Evolutionary conservation across 768 basidiomycete genomes (phyloP), one percentile per base, ranked within the genome.

Genomic region (Tubosaeta sp.): DNA sequence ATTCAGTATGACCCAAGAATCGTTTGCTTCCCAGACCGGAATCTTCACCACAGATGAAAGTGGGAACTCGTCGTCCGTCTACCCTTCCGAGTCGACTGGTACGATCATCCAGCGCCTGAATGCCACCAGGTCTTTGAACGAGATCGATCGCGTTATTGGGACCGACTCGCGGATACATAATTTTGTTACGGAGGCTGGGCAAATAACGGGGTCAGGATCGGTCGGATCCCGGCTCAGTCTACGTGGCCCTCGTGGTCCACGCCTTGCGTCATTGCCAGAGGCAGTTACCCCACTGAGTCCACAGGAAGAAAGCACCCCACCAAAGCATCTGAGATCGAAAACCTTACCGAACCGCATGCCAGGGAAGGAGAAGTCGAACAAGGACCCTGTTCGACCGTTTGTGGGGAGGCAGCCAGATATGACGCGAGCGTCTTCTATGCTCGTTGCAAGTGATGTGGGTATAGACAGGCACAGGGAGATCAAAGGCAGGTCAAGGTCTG

Each of bases 321-420:
- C 52, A 52, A 63, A 53, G 58, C 53, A 55, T 21, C 21, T 21
- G 42, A 56, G 52, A 51, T 54, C 56, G 18, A 56, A 59, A 38
- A 68, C 65, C 18, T 79, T 82, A 63, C 62, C 75, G 31, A 55
- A 59, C 30, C 76, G 75, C 42, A 71, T 76, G 5, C 71, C 74
- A 49, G 71, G 76, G 46, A 78, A 76, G 55, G 61, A 71, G 24
- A 58, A 64, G 36, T 61, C 16, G 36, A 35, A 19, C 36, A 57
- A 52, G 31, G 57, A 53, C 6, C n/a, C 29, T 2, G 54, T 63
- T 38, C 56, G 19, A 36, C 62, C 68, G 7, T 67, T 69, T 51
- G 31, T 65, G 9, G 63, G 58, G 21, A 63, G 49, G 35, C 56
- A 48, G 36, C 60, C 65, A 12, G 50, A 55, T 22, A 44, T 59